These are phyloP conservation scores for Saccharomycopsis sp. DNA, from an alignment of 805 yeast species.

Conservation along the genomic window DNA sequence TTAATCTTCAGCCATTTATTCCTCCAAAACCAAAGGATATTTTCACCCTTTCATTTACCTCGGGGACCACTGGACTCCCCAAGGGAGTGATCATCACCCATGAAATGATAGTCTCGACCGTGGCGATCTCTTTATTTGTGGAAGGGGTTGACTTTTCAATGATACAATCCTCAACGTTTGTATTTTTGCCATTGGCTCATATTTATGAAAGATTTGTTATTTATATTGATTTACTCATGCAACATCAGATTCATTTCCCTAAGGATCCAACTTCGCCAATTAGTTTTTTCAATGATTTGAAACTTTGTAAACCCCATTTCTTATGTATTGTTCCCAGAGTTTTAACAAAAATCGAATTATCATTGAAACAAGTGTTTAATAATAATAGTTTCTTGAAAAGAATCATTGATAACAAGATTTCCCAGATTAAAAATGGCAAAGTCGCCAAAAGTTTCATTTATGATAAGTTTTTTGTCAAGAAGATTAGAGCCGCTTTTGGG, in stretches of 20 bases:
- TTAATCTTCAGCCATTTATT: conserved; percentile 31
- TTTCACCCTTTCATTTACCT: conserved; percentile 62
- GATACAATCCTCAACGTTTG: conserved; percentile 21
- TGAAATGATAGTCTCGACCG: conserved; percentile 31
- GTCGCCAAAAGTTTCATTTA: conserved; percentile 28
- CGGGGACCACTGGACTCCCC: conserved; percentile 70
- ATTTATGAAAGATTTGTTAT: conserved; percentile 37
- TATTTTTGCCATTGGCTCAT: conserved; percentile 45
- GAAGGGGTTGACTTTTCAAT: not conserved
- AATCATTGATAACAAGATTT: conserved; percentile 33
- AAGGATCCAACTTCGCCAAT: conserved; percentile 33
- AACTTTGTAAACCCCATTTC: conserved; percentile 40
- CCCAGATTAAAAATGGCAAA: conserved; percentile 25
- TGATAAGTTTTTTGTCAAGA: conserved; percentile 30
- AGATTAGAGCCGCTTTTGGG: conserved; percentile 39
- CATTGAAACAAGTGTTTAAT: conserved; percentile 38
- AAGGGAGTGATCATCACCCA: conserved; percentile 56
- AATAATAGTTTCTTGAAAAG: conserved; percentile 30
- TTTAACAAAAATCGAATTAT: conserved; percentile 51
- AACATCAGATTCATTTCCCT: conserved; percentile 35
- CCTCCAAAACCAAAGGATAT: conserved; percentile 43
- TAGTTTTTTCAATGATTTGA: conserved; percentile 48
- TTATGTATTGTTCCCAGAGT: conserved; percentile 57
- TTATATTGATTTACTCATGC: conserved; percentile 27
- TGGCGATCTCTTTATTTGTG: conserved; percentile 23